These are phyloP conservation scores for Hansfordia pulvinata DNA, from an alignment of 2,329 filamentous ascomycete species.

Conservation along the genomic window DNA sequence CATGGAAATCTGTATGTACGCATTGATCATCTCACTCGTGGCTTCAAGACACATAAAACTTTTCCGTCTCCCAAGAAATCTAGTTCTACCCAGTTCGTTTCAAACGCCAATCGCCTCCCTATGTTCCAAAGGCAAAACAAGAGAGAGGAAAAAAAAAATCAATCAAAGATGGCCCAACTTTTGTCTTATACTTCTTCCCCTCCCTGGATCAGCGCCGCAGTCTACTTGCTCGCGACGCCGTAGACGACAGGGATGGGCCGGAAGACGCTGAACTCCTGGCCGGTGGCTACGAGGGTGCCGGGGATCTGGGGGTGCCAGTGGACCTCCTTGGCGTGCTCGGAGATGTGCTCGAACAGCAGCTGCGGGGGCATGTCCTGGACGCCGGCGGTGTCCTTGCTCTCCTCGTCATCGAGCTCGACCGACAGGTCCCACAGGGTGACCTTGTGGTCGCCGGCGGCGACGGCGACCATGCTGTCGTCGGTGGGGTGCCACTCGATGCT, in stretches of 20 bases:
- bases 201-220: neutral
- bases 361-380: slow-evolving; percentile 87
- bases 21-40: too few relatives aligned
- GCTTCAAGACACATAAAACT: too few relatives aligned
- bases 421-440: slow-evolving; percentile 94
- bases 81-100: too few relatives aligned
- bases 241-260: slow-evolving; percentile 68
- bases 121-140: too few relatives aligned
- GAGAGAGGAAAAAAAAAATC: too few relatives aligned
- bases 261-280: slow-evolving; percentile 77
- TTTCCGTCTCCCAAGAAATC: too few relatives aligned
- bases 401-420: slow-evolving; percentile 93
- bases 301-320: slow-evolving; percentile 98
- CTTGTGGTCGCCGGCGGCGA: slow-evolving; percentile 86
- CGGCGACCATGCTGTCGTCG: slow-evolving; percentile 88
- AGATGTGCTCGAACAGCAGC: slow-evolving; percentile 91
- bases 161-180: too few relatives aligned
- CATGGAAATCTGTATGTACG: too few relatives aligned
- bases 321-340: slow-evolving; percentile 85
- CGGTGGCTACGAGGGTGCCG: slow-evolving; percentile 78
- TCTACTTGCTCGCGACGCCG: slow-evolving; percentile 16
- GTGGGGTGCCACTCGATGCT: slow-evolving; percentile 95
- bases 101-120: too few relatives aligned
- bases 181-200: too few relatives aligned
- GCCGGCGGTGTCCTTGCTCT: slow-evolving; percentile 78